These are phyloP conservation scores for Cyanidium caldarium DNA, from an alignment of 23 red algal species.

Conservation along the genomic window DNA sequence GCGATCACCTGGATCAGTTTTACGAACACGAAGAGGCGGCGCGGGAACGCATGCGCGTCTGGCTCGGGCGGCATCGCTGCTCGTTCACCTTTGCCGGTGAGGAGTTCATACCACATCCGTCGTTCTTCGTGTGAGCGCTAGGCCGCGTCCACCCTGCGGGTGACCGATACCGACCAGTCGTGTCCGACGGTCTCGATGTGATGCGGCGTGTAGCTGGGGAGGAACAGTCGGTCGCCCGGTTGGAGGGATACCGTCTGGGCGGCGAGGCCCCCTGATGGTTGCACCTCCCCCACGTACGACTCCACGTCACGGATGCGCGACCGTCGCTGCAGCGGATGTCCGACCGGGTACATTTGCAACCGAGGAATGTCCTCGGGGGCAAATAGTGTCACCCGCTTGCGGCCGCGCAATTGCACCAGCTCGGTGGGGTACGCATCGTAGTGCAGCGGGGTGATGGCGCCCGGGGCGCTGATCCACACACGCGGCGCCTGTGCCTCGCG, in stretches of 20 bases:
- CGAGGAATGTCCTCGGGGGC: slow-evolving; percentile 8
- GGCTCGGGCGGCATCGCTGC: slow-evolving; percentile 7
- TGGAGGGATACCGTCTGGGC: background rate
- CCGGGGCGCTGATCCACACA: slow-evolving; percentile 37
- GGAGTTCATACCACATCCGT: slow-evolving; percentile 16
- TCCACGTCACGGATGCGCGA: slow-evolving; percentile 9
- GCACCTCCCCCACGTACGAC: background rate
- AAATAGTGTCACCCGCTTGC: slow-evolving; percentile 49
- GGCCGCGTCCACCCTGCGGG: too few species aligned
- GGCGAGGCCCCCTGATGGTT: background rate
- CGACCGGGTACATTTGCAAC: slow-evolving; percentile 30
- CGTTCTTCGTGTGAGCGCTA: too few species aligned
- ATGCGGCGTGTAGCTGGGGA: too few species aligned
- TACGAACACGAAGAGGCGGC: background rate
- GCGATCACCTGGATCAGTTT: slow-evolving; percentile 17
- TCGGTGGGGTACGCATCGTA: slow-evolving; percentile 28
- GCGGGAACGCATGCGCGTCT: background rate
- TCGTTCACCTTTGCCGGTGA: slow-evolving; percentile 18
- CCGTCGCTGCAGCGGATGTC: slow-evolving; percentile 46
- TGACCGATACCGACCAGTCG: too few species aligned
- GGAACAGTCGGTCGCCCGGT: slow-evolving; percentile 9
- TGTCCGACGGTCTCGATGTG: too few species aligned
- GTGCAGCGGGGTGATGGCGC: slow-evolving; percentile 38
- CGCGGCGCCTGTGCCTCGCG: slow-evolving; percentile 30
- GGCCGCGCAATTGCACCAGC: slow-evolving; percentile 23